A percentile compares a stretch with the other conserved stretches of the same genome.
Conservation (phyloP, 164 flowering plant species). For the Kalanchoe fedtschenkoi region DNA sequence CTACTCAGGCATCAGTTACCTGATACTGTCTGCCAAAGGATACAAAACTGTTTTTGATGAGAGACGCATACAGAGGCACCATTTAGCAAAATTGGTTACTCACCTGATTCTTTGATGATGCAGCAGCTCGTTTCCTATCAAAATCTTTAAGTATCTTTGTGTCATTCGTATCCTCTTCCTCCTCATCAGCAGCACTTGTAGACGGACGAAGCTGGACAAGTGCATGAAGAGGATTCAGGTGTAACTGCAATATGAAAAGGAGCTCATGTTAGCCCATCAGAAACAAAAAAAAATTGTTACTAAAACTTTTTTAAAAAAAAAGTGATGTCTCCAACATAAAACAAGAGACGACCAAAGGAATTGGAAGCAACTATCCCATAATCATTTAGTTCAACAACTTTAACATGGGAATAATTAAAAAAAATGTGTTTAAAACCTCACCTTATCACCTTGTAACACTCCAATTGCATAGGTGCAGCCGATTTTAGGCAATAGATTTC, state of each 20-base stretch:
- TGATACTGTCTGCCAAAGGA: too few species aligned
- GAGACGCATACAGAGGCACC: too few species aligned
- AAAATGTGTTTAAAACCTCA: not conserved
- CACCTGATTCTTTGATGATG: conserved; percentile 40
- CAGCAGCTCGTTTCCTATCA: conserved; percentile 22
- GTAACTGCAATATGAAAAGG: conserved; percentile 55
- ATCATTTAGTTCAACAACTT: not conserved
- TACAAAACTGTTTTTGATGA: too few species aligned
- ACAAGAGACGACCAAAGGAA: not conserved
- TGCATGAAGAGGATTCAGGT: conserved; percentile 77
- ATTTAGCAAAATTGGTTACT: not conserved
- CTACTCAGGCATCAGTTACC: too few species aligned
- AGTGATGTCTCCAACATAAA: not conserved
- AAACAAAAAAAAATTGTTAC: not conserved
- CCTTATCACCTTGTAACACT: conserved; percentile 4
- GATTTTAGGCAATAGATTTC: not conserved
- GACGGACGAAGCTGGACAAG: conserved; percentile 89
- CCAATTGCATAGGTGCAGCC: conserved; percentile 10
- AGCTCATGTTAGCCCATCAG: conserved; percentile 1
- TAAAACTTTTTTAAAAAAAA: too few species aligned
- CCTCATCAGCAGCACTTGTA: conserved; percentile 34
- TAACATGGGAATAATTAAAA: not conserved
- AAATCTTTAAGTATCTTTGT: conserved; percentile 14
- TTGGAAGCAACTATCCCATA: not conserved
- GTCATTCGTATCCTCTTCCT: conserved; percentile 8